Evolutionary conservation across 805 yeast species (phyloP).

Genomic region (Candida silvicultrix): DNA sequence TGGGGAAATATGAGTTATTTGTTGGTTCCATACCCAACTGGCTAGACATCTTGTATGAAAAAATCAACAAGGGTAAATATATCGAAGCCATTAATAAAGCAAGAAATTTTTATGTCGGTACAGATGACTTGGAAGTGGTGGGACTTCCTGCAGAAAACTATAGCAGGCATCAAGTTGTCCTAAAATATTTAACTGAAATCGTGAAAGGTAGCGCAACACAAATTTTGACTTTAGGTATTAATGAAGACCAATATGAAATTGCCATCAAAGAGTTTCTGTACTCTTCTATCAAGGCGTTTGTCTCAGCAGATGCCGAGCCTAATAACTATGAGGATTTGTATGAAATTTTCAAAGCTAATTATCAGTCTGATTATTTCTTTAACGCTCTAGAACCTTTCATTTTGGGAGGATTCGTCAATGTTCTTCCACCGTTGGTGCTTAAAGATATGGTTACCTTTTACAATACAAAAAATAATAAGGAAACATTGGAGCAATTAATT

Average conservation of each 20-base stretch:
- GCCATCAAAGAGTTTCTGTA: slow-evolving; percentile 26
- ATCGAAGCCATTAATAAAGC: slow-evolving; percentile 52
- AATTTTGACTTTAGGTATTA: slow-evolving; percentile 9
- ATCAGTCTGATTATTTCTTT: slow-evolving; percentile 37
- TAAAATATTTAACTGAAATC: slow-evolving; percentile 49
- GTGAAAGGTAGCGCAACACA: slow-evolving; percentile 30
- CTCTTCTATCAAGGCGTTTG: slow-evolving; percentile 34
- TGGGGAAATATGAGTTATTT: slow-evolving; percentile 46
- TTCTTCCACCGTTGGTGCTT: slow-evolving; percentile 58
- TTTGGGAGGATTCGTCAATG: slow-evolving; percentile 34
- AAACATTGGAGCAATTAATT: slow-evolving; percentile 56
- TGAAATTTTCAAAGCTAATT: slow-evolving; percentile 31
- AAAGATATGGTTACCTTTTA: slow-evolving; percentile 54
- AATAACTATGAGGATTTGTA: slow-evolving; percentile 37
- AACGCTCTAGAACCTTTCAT: slow-evolving; percentile 47
- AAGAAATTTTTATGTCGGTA: slow-evolving; percentile 43
- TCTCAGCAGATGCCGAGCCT: slow-evolving; percentile 29
- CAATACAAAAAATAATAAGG: slow-evolving; percentile 33
- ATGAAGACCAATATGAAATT: slow-evolving; percentile 12
- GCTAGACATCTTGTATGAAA: slow-evolving; percentile 55
- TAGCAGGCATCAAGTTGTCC: slow-evolving; percentile 41
- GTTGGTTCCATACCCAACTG: slow-evolving; percentile 60
- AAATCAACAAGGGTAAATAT: slow-evolving; percentile 43
- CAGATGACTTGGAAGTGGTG: slow-evolving; percentile 40
- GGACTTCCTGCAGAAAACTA: slow-evolving; percentile 48